Base-by-base conservation (phyloP, 164 flowering plant genomes). In the Chimonanthus praecox region DNA sequence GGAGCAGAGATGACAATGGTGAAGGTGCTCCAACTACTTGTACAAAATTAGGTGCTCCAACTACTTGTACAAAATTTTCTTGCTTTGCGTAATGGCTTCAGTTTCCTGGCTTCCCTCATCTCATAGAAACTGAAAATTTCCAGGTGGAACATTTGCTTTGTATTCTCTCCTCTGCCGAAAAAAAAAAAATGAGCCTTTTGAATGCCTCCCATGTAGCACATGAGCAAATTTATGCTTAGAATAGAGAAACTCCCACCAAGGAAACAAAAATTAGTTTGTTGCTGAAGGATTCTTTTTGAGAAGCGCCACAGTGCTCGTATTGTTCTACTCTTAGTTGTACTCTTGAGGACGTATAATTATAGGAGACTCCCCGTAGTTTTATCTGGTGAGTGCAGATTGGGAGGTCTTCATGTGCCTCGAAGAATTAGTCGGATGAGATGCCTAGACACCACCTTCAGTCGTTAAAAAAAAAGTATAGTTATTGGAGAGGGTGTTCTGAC, bases 71-170 rank as follows among this genome's bases (percentile, higher is more conserved):
- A 6, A 44, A 18, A n/a, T 43, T 21, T 69, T n/a, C 44, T 13
- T 3, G n/a, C 60, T 51, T 48, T 54, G 2, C 21, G 48, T 69
- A 8, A 48, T 54, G 69, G 46, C 16, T 5, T 69, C 43, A 48
- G 9, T 16, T 49, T 8, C 9, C 70, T 13, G 62, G 48, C 49
- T 76, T 72, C 67, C 71, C 49, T 18, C 46, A 20, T 6, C 33
- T 73, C 18, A 66, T 33, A 64, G 43, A 47, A 58, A 18, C 47
- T 75, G 69, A 2, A 18, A 67, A 11, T 73, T 49, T 78, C 3
- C 75, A 88, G 91, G 91, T 48, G 92, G 92, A 43, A 88, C 92
- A 5, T 88, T 88, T 84, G 89, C 92, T n/a, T 67, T 88, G 74
- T 88, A 88, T 73, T 85, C 92, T 4, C 58, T 88, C 43, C 85